Percentiles rank a stretch among this genome's conserved stretches.
phyloP scores from a whole-genome alignment of 345 rosid species.

The Rhizophora apiculata region DNA sequence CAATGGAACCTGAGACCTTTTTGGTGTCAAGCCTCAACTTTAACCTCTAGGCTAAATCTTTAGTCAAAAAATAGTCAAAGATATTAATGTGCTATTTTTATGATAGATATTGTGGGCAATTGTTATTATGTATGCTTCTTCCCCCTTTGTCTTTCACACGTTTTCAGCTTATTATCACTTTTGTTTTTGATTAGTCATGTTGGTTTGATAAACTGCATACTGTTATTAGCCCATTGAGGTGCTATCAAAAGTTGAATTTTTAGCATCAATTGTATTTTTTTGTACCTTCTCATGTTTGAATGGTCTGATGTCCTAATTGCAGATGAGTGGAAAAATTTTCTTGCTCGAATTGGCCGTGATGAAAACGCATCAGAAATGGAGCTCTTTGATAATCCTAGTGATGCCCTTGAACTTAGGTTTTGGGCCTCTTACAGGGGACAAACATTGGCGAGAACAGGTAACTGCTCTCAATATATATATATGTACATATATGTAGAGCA shows the following conservation, averaged over 20 bases:
- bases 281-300: not conserved
- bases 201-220: not conserved
- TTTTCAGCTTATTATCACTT: no score
- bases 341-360: slow-evolving; percentile 95
- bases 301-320: slow-evolving; percentile 21
- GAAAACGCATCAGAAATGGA: slow-evolving; percentile 80
- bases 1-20: no score
- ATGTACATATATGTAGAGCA: not conserved
- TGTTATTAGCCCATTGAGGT: not conserved
- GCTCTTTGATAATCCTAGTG: slow-evolving; percentile 59
- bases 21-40: no score
- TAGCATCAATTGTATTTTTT: not conserved
- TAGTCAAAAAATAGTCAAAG: no score
- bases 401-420: slow-evolving; percentile 90
- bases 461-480: not conserved
- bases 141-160: no score
- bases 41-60: no score
- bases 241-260: not conserved
- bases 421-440: slow-evolving; percentile 99
- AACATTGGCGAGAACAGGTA: slow-evolving; percentile 95
- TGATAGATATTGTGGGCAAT: no score
- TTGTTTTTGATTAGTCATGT: not conserved
- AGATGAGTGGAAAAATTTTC: slow-evolving; percentile 99
- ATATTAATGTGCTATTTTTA: no score
- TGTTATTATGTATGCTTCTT: no score